These are phyloP conservation scores for Pseudozyma sp. DNA, from an alignment of 1,284 basidiomycete species.

Conservation along the genomic window DNA sequence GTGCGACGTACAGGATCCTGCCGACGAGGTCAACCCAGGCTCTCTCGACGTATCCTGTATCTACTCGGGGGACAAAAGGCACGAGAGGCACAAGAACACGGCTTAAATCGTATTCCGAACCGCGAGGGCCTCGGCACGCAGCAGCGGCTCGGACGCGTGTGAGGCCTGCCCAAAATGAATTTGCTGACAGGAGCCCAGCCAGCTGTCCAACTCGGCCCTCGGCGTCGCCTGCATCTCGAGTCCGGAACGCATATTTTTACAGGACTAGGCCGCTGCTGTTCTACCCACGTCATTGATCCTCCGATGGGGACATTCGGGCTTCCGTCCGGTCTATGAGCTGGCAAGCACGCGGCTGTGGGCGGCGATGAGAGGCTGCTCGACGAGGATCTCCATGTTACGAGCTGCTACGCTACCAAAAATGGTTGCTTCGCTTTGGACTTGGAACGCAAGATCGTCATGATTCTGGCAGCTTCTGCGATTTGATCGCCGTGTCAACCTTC, in stretches of 20 bases:
- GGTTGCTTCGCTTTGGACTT: no score
- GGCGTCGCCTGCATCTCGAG: slow-evolving; percentile 32
- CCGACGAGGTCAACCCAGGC: no score
- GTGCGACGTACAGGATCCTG: no score
- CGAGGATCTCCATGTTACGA: background rate
- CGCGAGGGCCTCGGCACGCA: slow-evolving; percentile 14
- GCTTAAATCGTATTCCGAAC: background rate
- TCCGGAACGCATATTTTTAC: slow-evolving; percentile 24
- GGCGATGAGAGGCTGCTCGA: background rate
- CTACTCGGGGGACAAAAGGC: no score
- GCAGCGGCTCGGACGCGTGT: slow-evolving; percentile 34
- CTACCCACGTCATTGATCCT: slow-evolving; percentile 14
- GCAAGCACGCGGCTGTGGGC: background rate
- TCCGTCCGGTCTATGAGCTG: background rate
- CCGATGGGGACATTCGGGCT: background rate
- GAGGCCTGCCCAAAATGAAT: background rate
- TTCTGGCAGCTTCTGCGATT: no score
- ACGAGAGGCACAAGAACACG: no score
- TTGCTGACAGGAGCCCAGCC: slow-evolving; percentile 6
- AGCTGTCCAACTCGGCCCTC: slow-evolving; percentile 41
- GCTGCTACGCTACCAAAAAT: no score
- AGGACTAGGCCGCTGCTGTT: no score
- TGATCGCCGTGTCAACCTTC: no score
- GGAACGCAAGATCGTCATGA: no score
- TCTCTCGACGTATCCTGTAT: no score